Evolutionary conservation across 2,329 filamentous ascomycete species (phyloP).

Genomic region (Colletotrichum somersetense): DNA sequence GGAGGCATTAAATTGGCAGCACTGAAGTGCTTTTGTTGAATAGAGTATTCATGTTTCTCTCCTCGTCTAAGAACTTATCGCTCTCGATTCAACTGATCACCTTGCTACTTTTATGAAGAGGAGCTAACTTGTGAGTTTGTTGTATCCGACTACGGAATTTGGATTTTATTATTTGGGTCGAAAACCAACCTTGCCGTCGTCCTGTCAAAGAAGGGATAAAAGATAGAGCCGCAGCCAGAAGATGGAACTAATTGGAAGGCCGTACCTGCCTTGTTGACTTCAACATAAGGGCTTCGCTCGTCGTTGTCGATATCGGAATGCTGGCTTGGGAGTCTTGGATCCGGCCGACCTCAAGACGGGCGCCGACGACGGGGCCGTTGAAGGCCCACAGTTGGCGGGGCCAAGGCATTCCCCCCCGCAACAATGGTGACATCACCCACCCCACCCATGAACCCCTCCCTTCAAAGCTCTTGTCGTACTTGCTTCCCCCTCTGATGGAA

Average conservation of each 20-base stretch:
- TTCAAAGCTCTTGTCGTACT: neutral
- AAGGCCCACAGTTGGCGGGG: neutral
- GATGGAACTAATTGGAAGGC: too few relatives aligned
- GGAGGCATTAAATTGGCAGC: too few relatives aligned
- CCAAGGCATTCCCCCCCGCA: conserved; percentile 11
- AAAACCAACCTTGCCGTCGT: too few relatives aligned
- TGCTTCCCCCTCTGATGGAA: conserved; percentile 4
- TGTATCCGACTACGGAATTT: too few relatives aligned
- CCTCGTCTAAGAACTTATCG: too few relatives aligned
- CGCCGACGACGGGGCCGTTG: conserved; percentile 16
- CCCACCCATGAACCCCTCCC: conserved; percentile 22
- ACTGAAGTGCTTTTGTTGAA: neutral
- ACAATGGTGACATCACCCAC: conserved; percentile 36
- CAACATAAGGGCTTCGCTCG: too few relatives aligned
- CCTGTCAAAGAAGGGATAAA: too few relatives aligned
- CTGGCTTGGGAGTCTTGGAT: neutral
- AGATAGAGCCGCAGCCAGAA: too few relatives aligned
- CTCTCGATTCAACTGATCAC: neutral
- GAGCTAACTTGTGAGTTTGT: too few relatives aligned
- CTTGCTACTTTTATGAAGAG: neutral
- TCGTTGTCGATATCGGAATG: too few relatives aligned
- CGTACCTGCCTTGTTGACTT: too few relatives aligned
- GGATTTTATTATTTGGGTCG: too few relatives aligned
- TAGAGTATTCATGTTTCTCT: neutral
- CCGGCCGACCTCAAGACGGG: conserved; percentile 19